Conservation (phyloP, 1,139 yeast genomes). For the Kodamaea alishanica region DNA sequence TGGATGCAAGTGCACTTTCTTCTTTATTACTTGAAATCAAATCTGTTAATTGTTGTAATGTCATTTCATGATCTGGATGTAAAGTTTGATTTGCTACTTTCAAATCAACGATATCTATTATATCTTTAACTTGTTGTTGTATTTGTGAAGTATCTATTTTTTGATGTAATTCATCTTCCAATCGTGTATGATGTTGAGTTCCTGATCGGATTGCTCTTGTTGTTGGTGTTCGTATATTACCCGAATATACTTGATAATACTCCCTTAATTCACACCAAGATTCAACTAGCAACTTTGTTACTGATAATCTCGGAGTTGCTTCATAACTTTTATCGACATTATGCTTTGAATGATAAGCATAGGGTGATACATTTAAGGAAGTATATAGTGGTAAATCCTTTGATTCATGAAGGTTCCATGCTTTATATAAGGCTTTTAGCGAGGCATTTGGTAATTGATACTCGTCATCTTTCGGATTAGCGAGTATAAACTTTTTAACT, state of each 20-base stretch:
- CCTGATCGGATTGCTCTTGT: slow-evolving; percentile 13
- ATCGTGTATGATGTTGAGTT: slow-evolving; percentile 9
- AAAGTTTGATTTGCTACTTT: not conserved
- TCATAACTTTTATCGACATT: slow-evolving; percentile 17
- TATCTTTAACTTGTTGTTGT: not conserved
- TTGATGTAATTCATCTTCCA: slow-evolving; percentile 13
- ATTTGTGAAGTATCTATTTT: slow-evolving; percentile 9
- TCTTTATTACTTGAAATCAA: slow-evolving; percentile 12
- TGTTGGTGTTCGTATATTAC: slow-evolving; percentile 10
- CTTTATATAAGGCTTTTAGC: slow-evolving; percentile 7
- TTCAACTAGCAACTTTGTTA: slow-evolving; percentile 20
- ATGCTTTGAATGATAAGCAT: slow-evolving; percentile 13
- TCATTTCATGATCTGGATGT: not conserved
- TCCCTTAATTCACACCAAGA: slow-evolving; percentile 27
- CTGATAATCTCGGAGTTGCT: slow-evolving; percentile 20
- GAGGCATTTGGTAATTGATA: slow-evolving; percentile 3
- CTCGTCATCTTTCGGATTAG: not conserved
- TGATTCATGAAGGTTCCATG: slow-evolving; percentile 10
- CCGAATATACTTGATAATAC: slow-evolving; percentile 20
- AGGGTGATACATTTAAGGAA: slow-evolving; percentile 14
- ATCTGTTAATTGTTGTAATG: not conserved
- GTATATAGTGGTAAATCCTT: slow-evolving; percentile 11
- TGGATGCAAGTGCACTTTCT: slow-evolving; percentile 24
- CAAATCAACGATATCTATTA: not conserved
- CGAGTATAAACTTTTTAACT: slow-evolving; percentile 9